Conservation (phyloP, 139 green algal species). For the Ettlia oleoabundans region DNA sequence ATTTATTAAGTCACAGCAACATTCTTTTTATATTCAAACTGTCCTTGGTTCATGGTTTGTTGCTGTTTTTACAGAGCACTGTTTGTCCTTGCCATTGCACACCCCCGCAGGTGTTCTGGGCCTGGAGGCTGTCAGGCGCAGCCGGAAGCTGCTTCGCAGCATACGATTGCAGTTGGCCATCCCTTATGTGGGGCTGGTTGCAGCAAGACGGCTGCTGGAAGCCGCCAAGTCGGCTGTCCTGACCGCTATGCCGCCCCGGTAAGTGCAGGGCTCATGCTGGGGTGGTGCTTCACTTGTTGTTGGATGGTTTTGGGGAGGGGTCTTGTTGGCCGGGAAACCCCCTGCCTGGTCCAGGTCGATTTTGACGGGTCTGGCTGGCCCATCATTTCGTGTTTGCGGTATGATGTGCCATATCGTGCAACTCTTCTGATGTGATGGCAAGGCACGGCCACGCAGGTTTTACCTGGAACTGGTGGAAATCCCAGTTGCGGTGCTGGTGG, state of each 20-base stretch:
- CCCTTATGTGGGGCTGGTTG: constrained; percentile 48
- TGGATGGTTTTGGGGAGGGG: too few relatives aligned
- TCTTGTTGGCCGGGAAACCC: too few relatives aligned
- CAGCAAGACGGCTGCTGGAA: constrained; percentile 19
- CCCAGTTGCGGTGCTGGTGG: constrained; percentile 31
- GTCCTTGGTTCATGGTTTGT: too few relatives aligned
- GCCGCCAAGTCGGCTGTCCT: constrained; percentile 20
- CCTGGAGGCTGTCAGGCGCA: constrained; percentile 32
- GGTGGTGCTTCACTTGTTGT: background rate
- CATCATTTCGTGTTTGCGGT: background rate
- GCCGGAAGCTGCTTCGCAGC: constrained; percentile 27
- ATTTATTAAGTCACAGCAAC: too few relatives aligned
- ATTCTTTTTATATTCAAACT: too few relatives aligned
- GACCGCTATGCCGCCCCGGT: constrained; percentile 20
- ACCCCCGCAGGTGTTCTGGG: constrained; percentile 20
- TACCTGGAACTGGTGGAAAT: constrained; percentile 49
- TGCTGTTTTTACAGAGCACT: background rate
- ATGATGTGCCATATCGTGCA: background rate
- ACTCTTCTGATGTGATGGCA: background rate
- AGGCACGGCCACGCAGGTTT: constrained; percentile 14
- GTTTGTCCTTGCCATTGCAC: too few relatives aligned
- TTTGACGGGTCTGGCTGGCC: too few relatives aligned
- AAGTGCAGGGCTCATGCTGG: background rate
- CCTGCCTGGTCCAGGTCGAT: too few relatives aligned
- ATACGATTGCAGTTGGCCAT: constrained; percentile 42